Base-by-base conservation (phyloP, 805 yeast species). In the Starmerella riodocensis region DNA sequence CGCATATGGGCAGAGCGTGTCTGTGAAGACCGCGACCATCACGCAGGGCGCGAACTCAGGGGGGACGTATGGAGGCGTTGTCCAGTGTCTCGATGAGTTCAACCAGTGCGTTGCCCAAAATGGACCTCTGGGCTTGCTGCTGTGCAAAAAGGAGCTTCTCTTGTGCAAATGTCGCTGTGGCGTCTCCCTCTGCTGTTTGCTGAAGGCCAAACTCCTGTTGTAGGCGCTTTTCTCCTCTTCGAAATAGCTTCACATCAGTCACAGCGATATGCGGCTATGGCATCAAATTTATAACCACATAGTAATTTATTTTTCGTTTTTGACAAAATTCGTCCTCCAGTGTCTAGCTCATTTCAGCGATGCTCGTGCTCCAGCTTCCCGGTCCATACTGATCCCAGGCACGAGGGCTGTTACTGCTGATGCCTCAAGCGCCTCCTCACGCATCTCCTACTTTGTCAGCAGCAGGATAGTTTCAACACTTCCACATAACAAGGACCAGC, bases 111-210 rank as follows among this genome's bases (percentile, higher is more conserved):
- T 29, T 27, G 27, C 32, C 14, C 30, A 33, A 21, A 14, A 25
- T 20, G 47, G 49, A 22, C 21, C 27, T 28, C 16, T 31, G 4
- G 47, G 44, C 23, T 29, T 33, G 25, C 39, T 46, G 29, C 29
- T 37, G 16, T 54, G 58, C 41, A 35, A 47, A 37, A 40, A 49
- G 42, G 25, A 38, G 29, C 43, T 53, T 21, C 44, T 49, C 23
- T 36, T 38, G 24, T 54, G 58, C 41, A 45, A 52, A 41, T 53
- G 58, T 35, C 39, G 47, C 12, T 43, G 45, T 23, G 55, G 55
- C 14, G 54, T 52, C 29, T 20, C 32, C 8, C 19, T 47, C n/a
- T 48, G 52, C 40, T 53, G 56, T 36, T 33, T 36, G 12, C 18
- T 51, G 25, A 40, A 39, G 29, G 27, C 36, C 36, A 41, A 40